phyloP scores from a whole-genome alignment of 257 asterid genomes.

The Forsythia viridissima region DNA sequence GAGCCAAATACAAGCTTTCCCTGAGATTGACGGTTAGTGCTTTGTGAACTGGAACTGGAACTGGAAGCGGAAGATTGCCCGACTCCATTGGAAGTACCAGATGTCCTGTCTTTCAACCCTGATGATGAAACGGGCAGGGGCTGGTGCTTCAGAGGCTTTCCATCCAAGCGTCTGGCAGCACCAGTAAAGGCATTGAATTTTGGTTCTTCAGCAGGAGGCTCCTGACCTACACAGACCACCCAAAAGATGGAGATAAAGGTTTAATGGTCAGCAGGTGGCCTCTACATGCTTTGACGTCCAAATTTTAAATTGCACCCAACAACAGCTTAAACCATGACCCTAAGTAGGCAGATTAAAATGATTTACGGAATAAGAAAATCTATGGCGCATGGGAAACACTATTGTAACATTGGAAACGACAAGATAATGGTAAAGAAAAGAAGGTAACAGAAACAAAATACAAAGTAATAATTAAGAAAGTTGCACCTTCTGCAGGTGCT shows the following conservation, averaged over 20 bases:
- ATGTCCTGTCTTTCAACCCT: conserved; percentile 48
- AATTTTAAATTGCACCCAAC: neutral
- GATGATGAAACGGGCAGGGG: conserved; percentile 60
- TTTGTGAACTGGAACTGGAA: conserved; percentile 64
- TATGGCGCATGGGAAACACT: neutral
- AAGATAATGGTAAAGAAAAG: neutral
- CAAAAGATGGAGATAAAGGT: neutral
- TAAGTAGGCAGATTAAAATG: neutral
- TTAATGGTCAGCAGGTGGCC: neutral
- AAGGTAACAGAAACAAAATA: neutral
- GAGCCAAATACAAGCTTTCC: conserved; percentile 97
- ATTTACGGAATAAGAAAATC: neutral
- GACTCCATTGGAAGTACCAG: conserved; percentile 36
- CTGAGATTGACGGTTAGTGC: conserved; percentile 66
- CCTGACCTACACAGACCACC: conserved; percentile 45
- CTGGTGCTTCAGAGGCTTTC: conserved; percentile 59
- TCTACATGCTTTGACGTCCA: neutral
- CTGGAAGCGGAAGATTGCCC: conserved; percentile 52
- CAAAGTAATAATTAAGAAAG: conserved; percentile 6
- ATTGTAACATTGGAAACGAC: neutral
- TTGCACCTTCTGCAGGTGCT: conserved; percentile 63
- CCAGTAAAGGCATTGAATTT: conserved; percentile 91
- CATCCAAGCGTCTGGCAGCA: conserved; percentile 83
- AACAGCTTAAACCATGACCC: neutral
- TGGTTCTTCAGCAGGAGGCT: conserved; percentile 65